These are phyloP conservation scores for Trichocomaceae sp. DNA, from an alignment of 2,329 filamentous ascomycete species.

Conservation along the genomic window DNA sequence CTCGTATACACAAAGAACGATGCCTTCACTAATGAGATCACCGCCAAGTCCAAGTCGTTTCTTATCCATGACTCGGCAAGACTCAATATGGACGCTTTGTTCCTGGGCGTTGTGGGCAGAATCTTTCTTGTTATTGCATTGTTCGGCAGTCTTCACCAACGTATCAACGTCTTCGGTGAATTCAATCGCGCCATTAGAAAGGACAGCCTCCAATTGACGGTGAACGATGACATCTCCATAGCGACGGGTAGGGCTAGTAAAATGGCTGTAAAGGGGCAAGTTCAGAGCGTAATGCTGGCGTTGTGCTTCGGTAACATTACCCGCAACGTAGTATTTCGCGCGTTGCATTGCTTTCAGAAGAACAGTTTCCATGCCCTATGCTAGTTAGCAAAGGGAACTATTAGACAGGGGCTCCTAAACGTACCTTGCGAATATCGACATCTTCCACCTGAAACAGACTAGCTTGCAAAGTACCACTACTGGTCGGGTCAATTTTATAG, in stretches of 20 bases:
- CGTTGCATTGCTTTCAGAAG: slow-evolving; percentile 92
- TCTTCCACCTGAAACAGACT: slow-evolving; percentile 93
- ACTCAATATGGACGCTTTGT: slow-evolving; percentile 97
- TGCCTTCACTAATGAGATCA: slow-evolving; percentile 89
- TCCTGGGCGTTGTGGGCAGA: slow-evolving; percentile 96
- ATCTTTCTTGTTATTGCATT: slow-evolving; percentile 98
- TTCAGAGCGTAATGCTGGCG: slow-evolving; percentile 90
- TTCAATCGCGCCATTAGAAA: slow-evolving; percentile 75
- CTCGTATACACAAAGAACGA: slow-evolving; percentile 95
- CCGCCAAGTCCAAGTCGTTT: slow-evolving; percentile 78
- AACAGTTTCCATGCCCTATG: slow-evolving; percentile 83
- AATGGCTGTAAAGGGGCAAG: slow-evolving; percentile 90
- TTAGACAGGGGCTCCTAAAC: slow-evolving; percentile 9
- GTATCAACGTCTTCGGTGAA: slow-evolving; percentile 84
- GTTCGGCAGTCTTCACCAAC: slow-evolving; percentile 84
- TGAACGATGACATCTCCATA: slow-evolving; percentile 95
- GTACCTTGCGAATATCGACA: slow-evolving; percentile 70
- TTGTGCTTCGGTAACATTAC: slow-evolving; percentile 68
- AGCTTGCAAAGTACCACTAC: slow-evolving; percentile 86
- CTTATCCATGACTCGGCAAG: slow-evolving; percentile 92
- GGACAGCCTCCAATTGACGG: slow-evolving; percentile 79
- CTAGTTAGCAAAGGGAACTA: slow-evolving; percentile 2
- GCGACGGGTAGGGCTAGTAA: slow-evolving; percentile 88
- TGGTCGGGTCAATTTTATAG: slow-evolving; percentile 80
- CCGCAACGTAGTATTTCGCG: slow-evolving; percentile 86